These are phyloP conservation scores for Myxozyma geophila DNA, from an alignment of 805 yeast species.

Conservation along the genomic window DNA sequence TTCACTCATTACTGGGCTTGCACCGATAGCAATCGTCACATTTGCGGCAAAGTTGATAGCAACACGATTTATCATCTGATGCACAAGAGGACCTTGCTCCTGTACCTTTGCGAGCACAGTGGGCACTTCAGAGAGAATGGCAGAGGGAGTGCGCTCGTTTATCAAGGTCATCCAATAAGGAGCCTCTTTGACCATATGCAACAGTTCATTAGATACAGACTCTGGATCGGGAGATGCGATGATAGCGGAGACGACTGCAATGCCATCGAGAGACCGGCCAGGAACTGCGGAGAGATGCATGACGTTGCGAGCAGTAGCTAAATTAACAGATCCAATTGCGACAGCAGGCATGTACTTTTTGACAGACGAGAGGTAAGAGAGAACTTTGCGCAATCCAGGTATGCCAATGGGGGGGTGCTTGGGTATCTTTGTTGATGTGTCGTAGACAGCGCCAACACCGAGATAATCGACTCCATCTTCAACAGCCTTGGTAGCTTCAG, in stretches of 20 bases:
- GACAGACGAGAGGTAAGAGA: constrained; percentile 42
- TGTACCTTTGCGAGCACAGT: constrained; percentile 41
- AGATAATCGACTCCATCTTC: constrained; percentile 70
- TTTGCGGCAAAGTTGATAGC: constrained; percentile 88
- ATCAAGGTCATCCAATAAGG: constrained; percentile 37
- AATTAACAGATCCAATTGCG: constrained; percentile 79
- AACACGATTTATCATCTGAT: constrained; percentile 87
- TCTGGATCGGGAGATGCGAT: constrained; percentile 67
- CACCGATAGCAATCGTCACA: constrained; percentile 80
- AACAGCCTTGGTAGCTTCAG: constrained; percentile 60
- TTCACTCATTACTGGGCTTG: constrained; percentile 89
- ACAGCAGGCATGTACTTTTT: constrained; percentile 56
- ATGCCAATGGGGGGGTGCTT: constrained; percentile 68
- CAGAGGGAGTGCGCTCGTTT: constrained; percentile 17
- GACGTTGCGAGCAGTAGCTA: constrained; percentile 62
- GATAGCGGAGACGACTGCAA: constrained; percentile 85
- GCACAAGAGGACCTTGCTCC: constrained; percentile 63
- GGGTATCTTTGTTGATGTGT: constrained; percentile 71
- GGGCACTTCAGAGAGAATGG: constrained; percentile 36
- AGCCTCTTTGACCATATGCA: constrained; percentile 42
- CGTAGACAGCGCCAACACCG: constrained; percentile 81
- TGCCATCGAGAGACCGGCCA: constrained; percentile 68
- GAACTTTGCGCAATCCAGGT: constrained; percentile 61
- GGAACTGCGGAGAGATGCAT: constrained; percentile 52
- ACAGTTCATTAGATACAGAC: constrained; percentile 53